Base-by-base conservation (phyloP, 2,329 filamentous ascomycete genomes). In the Metarhizium anisopliae region DNA sequence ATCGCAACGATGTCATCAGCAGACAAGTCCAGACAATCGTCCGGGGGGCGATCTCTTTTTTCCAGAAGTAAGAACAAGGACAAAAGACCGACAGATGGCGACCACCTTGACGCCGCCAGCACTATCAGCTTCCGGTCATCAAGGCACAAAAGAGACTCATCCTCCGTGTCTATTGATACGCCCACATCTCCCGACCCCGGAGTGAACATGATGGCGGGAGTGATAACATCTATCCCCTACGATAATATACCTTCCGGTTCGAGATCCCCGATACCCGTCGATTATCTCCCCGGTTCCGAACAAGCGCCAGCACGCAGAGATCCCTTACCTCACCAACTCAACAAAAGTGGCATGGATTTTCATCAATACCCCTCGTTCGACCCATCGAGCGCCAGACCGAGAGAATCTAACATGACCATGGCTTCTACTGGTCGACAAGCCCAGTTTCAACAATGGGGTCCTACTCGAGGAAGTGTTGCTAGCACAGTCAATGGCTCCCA, bases 141-240 rank as follows among this genome's bases (percentile, higher is more conserved):
- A 61, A 81, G 89, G 68, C 86, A 94, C 72, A 84, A 85, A 64
- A 82, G 87, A 68, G 86, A 83, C 58, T 86, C 87, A 6, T 91
- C 87, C 42, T 74, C 83, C 61, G 77, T 86, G 61, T 93, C 88
- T 14, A 72, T 90, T 64, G 89, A 93, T 65, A 76, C 82, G 58
- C 81, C 84, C 51, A 74, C 78, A 60, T 82, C 84, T 51, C 78
- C 84, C 63, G 86, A 86, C 51, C 73, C 79, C 58, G 85, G 83
- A 57, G 73, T 92, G 59, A 87, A 87, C 66, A 85, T 85, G 75
- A 86, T 84, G 67, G 86, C 90, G 38, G 91, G 90, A 57, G 83
- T 93, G 57, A 90, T 96, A 66, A 90, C 90, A 38, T 87, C 89
- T 32, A 92, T 96, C 61, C 90, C 92, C 36, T 95, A 95, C 75